Percentiles rank a stretch among this genome's conserved stretches.
Evolutionary conservation across 495 filamentous ascomycete genomes (phyloP).

Genomic region (Astrocystis sublimbata): DNA sequence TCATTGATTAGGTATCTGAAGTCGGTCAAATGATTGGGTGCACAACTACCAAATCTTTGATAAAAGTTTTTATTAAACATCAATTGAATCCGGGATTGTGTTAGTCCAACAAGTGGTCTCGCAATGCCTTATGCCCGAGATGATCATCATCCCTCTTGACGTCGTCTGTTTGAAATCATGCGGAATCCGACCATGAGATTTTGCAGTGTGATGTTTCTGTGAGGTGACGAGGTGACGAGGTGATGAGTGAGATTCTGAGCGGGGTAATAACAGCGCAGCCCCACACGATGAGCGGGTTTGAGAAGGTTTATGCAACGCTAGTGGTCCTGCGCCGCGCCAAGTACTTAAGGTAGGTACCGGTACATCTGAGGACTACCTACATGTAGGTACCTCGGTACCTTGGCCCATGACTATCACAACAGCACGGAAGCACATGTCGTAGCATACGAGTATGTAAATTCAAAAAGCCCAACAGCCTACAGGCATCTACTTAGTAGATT

Average conservation of each 20-base stretch:
- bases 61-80: too few species aligned
- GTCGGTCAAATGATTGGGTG: too few species aligned
- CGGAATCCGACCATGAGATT: background rate
- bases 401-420: too few species aligned
- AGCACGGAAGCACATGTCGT: too few species aligned
- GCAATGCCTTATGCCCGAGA: too few species aligned
- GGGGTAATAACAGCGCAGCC: background rate
- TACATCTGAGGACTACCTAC: slow-evolving; percentile 9
- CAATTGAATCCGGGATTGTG: too few species aligned
- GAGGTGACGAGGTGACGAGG: background rate
- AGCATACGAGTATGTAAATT: too few species aligned
- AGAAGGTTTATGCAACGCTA: slow-evolving; percentile 22
- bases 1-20: too few species aligned
- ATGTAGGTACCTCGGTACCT: background rate
- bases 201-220: too few species aligned
- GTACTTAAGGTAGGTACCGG: slow-evolving; percentile 11
- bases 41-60: too few species aligned
- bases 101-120: too few species aligned
- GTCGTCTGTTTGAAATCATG: background rate
- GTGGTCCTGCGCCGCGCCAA: background rate
- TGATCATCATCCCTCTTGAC: background rate
- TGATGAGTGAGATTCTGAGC: background rate
- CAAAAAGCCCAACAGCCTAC: too few species aligned
- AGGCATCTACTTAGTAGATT: background rate
- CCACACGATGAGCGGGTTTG: slow-evolving; percentile 16